These are phyloP conservation scores for Pistacia atlantica DNA, from an alignment of 345 rosid species.

Conservation along the genomic window DNA sequence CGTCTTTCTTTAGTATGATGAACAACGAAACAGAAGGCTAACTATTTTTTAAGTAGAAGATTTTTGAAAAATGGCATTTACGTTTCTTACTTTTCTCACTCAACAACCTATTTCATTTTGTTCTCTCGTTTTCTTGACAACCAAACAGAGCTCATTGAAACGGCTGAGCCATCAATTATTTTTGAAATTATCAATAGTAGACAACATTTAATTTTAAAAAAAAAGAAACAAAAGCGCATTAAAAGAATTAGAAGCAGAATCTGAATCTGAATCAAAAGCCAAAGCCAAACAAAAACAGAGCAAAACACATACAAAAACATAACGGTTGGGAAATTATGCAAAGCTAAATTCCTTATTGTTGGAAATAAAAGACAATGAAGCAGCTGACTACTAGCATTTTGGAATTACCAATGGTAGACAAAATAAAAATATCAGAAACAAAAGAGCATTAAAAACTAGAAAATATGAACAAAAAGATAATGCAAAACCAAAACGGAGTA, in stretches of 20 bases:
- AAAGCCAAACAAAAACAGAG: too few species aligned
- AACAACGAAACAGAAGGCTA: not conserved
- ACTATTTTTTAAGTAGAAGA: not conserved
- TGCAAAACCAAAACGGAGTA: not conserved
- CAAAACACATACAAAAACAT: too few species aligned
- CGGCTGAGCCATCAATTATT: not conserved
- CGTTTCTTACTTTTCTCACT: not conserved
- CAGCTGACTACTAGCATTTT: too few species aligned
- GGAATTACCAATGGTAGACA: too few species aligned
- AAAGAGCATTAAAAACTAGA: not conserved
- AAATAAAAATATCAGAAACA: not conserved
- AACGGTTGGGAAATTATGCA: too few species aligned
- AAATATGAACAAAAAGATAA: not conserved
- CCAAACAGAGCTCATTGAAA: not conserved
- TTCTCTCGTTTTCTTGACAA: not conserved
- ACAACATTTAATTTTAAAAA: too few species aligned
- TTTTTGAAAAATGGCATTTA: not conserved
- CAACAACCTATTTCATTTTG: not conserved
- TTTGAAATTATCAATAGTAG: too few species aligned
- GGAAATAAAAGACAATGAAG: too few species aligned
- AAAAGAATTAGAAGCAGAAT: too few species aligned
- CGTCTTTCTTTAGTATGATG: not conserved
- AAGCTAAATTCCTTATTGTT: too few species aligned
- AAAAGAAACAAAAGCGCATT: not conserved
- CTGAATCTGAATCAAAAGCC: too few species aligned